A percentile compares a stretch with the other conserved stretches of the same genome.
phyloP scores from a whole-genome alignment of 2,329 filamentous ascomycete species.

The Sporothrix globosa region DNA sequence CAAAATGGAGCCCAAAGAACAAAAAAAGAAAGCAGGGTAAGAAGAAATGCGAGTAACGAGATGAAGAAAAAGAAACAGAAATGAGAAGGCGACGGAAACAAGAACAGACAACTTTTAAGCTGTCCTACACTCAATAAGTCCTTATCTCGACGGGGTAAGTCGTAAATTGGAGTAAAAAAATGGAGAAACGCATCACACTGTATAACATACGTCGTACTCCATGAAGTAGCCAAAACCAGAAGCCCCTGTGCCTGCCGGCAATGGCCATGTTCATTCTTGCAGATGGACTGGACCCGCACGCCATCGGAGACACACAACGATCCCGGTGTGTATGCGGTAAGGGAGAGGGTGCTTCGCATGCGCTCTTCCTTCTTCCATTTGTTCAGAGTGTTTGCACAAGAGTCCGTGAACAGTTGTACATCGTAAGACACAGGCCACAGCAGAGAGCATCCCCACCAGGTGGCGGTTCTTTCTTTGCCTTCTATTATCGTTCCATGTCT shows the following conservation, averaged over 20 bases:
- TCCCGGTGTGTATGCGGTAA: constrained; percentile 9
- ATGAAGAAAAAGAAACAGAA: not conserved
- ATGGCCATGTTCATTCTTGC: not conserved
- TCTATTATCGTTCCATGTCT: constrained; percentile 7
- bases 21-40: not conserved
- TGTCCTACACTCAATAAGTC: not conserved
- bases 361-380: not conserved
- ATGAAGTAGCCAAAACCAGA: not conserved
- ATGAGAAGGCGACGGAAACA: not conserved
- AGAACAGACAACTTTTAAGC: not conserved
- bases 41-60: not conserved
- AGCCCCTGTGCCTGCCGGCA: not conserved
- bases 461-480: not conserved
- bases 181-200: no score
- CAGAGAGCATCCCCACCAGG: not conserved
- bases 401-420: not conserved
- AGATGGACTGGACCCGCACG: not conserved
- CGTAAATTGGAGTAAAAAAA: not conserved
- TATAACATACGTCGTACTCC: no score
- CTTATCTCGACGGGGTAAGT: not conserved
- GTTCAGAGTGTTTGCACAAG: not conserved
- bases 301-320: not conserved
- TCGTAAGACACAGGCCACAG: not conserved
- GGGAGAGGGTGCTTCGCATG: not conserved
- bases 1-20: not conserved